Base-by-base conservation (phyloP, 352 stramenopile species). In the Blastocystis sp. region DNA sequence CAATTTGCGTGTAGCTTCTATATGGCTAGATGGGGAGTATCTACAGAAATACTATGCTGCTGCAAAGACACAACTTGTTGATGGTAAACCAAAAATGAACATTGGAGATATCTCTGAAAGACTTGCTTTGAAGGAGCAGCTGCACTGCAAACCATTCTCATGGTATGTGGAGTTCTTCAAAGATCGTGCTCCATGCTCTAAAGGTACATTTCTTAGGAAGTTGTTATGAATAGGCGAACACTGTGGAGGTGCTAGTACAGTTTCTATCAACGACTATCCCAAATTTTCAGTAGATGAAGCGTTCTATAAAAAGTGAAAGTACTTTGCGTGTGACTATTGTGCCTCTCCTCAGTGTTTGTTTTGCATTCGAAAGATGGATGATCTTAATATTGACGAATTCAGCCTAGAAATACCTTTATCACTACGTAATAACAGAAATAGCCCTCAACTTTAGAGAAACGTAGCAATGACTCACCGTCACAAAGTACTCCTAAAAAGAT, bases 151-250 rank as follows among this genome's bases (percentile, higher is more conserved):
- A 24, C 75, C 75, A 0, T 87, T 87, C 59, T 87, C 75, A 4
- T 87, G 59, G 56, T 87, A 87, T 87, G 22, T 37, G 5, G 75
- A 87, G 9, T 75, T 75, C 33, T 87, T 87, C 40, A 77, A 87
- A 69, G 59, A 35, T 54, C 44, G 75, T 70, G 59, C 56, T 42
- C 75, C 75, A 0, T 87, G 75, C 54, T 27, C 30, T 24, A 87
- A 87, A 87, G 30, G 66, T 78, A 48, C 1, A 27, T 35, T 35
- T 13, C 9, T 6, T 44, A n/a, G 33, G 6, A 24, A 35, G 51
- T 27, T n/a, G 51, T 84, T 24, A 78, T 15, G 15, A 33, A 37
- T 69, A 84, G 66, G 66, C 6, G 66, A 78, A 57, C 66, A 56
- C 17, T 78, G 66, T 78, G 66, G 66, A 3, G 37, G 37, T 59